Evolutionary conservation across 345 rosid genomes (phyloP), one percentile per base, ranked within the genome.

Genomic region (Sisymbrium irio): DNA sequence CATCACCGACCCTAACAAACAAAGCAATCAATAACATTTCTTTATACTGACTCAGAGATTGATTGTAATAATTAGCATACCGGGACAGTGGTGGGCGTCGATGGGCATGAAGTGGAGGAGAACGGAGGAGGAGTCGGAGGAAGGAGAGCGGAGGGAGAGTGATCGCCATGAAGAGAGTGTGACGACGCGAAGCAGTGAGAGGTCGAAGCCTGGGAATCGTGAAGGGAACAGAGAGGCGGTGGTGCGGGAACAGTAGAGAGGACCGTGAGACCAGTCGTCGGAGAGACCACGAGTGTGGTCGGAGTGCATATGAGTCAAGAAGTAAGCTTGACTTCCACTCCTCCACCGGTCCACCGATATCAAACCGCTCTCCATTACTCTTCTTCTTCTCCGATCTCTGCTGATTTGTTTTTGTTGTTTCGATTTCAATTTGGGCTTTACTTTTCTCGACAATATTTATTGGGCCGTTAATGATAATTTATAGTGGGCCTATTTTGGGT

Each of bases 41-140:
- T 2, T 20, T 40, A 8, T 20, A 35, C 25, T 32, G 2, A 35
- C 25, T 32, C 0, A 50, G 44, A 37, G 22, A 27, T 46, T 17
- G 19, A 4, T 9, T 6, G 18, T n/a, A n/a, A n/a, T n/a, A n/a
- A 42, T 25, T 3, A 14, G 44, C 4, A 28, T 59, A 88, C 94
- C 94, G 0, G 92, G 94, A 69, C 91, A 91, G 59, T 89, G 96
- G 79, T 85, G 81, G 37, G 91, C 95, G 55, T 91, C 88, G 28
- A 91, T 64, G 46, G 87, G 79, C 87, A 86, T 80, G 71, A 89
- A 84, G 20, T 82, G 82, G 73, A 86, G 63, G 15, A 32, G 19
- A 3, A 80, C 72, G 51, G 45, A 19, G 19, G 45, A 19, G 19
- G 85, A 65, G 27, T 77, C 81, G 19, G 89, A 73, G 51, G 86